Base-by-base conservation (phyloP, 2,329 filamentous ascomycete genomes). In the Trichoderma simmonsii region DNA sequence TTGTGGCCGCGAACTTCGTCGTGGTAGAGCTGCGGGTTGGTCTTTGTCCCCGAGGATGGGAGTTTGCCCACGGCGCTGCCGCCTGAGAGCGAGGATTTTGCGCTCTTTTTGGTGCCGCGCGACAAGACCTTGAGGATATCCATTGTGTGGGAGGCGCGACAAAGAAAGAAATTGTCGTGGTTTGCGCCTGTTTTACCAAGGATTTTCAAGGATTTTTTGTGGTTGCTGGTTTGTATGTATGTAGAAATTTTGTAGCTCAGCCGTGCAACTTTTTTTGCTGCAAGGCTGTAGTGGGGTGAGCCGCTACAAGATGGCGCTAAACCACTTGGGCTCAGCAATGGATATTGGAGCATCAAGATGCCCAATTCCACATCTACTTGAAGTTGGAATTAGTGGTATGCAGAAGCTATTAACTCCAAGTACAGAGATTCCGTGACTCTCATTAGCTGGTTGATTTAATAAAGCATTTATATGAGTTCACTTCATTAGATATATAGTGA, bases 91-190 rank as follows among this genome's bases (percentile, higher is more conserved):
- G 81, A 73, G 21, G 78, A 76, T 71, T 82, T 85, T 6, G 83
- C 78, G 15, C 85, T 82, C 77, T 85, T 85, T 73, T 92, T 93
- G 3, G 89, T 90, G 71, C 91, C 91, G 65, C 92, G 87, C 43
- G 92, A 93, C 72, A 94, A 84, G 36, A 94, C 83, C 77, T 90
- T 93, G 78, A 93, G 85, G 70, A 93, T 90, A 81, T 94, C 91
- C 91, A 93, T 93, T 21, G 24, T 72, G 36, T 3, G 9, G 6
- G 14, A 54, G 61, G 11, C 39, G 63, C 34, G 54, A 30, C 24
- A 62, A 34, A 3, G 4, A 21, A 32, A 21, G 14, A 18, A 43
- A 43, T 30, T 54, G 51, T 54, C 18, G 63, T 36, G 30, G 57
- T 56, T 30, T 43, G 63, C 56, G 39, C 63, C 63, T 34, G 43